These are phyloP conservation scores for Protomyces inundatus DNA, from an alignment of 1,139 yeast species.

Conservation along the genomic window DNA sequence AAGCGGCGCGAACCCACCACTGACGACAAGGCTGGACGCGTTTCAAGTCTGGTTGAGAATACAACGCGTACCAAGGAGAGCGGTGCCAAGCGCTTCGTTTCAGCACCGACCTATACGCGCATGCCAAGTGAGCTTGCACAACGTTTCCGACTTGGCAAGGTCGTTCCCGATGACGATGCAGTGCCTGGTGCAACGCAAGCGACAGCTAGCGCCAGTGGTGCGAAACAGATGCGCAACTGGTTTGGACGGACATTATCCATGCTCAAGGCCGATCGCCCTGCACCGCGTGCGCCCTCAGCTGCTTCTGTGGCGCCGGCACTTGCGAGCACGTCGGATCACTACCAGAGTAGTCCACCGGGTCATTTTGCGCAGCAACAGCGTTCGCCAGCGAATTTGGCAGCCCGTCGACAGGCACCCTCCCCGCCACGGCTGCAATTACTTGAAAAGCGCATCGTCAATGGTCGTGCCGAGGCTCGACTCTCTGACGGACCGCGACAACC, in stretches of 20 bases:
- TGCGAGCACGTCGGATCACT: neutral
- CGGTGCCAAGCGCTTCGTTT: constrained; percentile 11
- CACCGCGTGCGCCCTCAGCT: constrained; percentile 5
- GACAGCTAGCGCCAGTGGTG: neutral
- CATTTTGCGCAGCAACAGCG: neutral
- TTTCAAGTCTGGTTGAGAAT: constrained; percentile 10
- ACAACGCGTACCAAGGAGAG: neutral
- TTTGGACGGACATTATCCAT: constrained; percentile 10
- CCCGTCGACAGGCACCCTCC: constrained; percentile 19
- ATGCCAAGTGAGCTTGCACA: neutral
- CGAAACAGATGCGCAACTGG: constrained; percentile 1
- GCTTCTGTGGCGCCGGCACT: neutral
- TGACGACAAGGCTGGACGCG: constrained; percentile 5
- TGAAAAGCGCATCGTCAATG: neutral
- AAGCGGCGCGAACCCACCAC: neutral
- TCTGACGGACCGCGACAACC: neutral
- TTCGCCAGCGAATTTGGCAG: neutral
- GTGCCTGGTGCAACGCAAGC: too few species aligned
- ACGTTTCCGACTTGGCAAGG: neutral
- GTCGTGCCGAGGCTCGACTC: neutral
- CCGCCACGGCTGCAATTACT: constrained; percentile 4
- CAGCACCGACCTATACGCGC: constrained; percentile 13
- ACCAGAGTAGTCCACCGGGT: constrained; percentile 22
- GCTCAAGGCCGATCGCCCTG: constrained; percentile 2
- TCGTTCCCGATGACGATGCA: neutral